These are phyloP conservation scores for Candida schatavii DNA, from an alignment of 805 yeast species.

Conservation along the genomic window DNA sequence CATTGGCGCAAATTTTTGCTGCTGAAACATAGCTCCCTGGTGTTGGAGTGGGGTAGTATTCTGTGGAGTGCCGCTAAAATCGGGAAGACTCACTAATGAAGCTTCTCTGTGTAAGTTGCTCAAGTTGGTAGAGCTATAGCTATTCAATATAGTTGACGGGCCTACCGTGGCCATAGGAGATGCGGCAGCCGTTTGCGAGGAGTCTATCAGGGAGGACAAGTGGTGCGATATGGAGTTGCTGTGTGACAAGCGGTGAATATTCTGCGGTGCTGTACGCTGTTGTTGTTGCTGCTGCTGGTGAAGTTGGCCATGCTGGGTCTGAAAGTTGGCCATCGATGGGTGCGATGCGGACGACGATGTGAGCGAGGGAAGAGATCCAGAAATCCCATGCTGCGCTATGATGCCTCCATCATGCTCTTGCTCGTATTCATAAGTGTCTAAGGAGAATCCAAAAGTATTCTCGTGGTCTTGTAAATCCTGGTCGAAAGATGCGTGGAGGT, in stretches of 20 bases:
- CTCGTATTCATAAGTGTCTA: background rate
- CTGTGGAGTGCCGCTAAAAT: slow-evolving; percentile 13
- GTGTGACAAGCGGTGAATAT: background rate
- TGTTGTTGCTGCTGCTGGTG: background rate
- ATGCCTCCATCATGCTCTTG: background rate
- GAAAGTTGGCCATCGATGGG: slow-evolving; percentile 1
- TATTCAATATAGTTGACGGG: slow-evolving; percentile 2
- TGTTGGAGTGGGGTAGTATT: slow-evolving; percentile 6
- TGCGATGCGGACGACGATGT: background rate
- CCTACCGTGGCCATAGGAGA: slow-evolving; percentile 4
- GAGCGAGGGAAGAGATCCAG: background rate
- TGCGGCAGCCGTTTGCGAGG: background rate
- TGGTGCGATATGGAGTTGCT: background rate
- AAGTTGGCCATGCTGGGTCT: too few species aligned
- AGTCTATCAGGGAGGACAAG: background rate
- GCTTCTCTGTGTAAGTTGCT: slow-evolving; percentile 20
- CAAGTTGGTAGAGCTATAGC: slow-evolving; percentile 16
- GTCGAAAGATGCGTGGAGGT: background rate
- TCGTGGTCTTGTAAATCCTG: background rate
- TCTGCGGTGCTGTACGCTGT: background rate
- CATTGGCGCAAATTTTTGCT: slow-evolving; percentile 7
- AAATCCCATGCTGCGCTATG: background rate
- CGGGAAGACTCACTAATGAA: slow-evolving; percentile 31
- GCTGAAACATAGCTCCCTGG: slow-evolving; percentile 4
- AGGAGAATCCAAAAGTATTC: background rate